phyloP scores from a whole-genome alignment of 805 yeast species.

The Ogataea chonburiensis region DNA sequence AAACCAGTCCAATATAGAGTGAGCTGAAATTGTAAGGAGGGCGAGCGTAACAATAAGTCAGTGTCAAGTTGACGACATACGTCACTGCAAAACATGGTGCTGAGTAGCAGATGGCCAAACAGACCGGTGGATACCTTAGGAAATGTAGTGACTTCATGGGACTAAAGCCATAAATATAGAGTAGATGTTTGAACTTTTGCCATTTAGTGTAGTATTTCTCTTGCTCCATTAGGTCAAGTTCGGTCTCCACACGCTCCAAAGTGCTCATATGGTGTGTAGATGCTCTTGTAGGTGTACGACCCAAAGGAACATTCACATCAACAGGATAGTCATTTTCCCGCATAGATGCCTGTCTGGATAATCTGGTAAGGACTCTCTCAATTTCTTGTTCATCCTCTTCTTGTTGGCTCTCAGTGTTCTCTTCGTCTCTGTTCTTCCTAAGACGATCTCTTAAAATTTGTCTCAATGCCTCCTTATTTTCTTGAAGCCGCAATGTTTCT shows the following conservation, averaged over 20 bases:
- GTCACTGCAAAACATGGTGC: slow-evolving; percentile 69
- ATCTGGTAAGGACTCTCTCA: slow-evolving; percentile 35
- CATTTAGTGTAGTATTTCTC: slow-evolving; percentile 18
- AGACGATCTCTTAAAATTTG: slow-evolving; percentile 42
- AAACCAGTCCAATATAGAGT: slow-evolving; percentile 67
- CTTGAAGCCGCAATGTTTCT: slow-evolving; percentile 71
- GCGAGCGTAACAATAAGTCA: slow-evolving; percentile 59
- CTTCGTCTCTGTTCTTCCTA: slow-evolving; percentile 17
- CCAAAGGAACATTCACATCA: slow-evolving; percentile 37
- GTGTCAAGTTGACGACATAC: slow-evolving; percentile 72
- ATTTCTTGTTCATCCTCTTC: slow-evolving; percentile 21
- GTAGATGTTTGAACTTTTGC: slow-evolving; percentile 27
- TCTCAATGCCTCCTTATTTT: slow-evolving; percentile 54
- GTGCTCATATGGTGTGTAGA: slow-evolving; percentile 22
- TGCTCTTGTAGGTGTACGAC: slow-evolving; percentile 31
- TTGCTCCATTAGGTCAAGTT: slow-evolving; percentile 23
- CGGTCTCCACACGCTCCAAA: slow-evolving; percentile 21
- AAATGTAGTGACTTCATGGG: slow-evolving; percentile 65
- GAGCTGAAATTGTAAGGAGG: slow-evolving; percentile 70
- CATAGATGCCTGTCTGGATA: slow-evolving; percentile 30
- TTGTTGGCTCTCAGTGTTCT: slow-evolving; percentile 11
- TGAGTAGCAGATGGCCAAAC: slow-evolving; percentile 61
- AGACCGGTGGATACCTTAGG: slow-evolving; percentile 71
- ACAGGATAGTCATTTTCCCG: slow-evolving; percentile 24
- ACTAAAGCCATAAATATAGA: slow-evolving; percentile 48